Conservation (phyloP, 1,284 basidiomycete genomes). For the Phlebopus sp. region DNA sequence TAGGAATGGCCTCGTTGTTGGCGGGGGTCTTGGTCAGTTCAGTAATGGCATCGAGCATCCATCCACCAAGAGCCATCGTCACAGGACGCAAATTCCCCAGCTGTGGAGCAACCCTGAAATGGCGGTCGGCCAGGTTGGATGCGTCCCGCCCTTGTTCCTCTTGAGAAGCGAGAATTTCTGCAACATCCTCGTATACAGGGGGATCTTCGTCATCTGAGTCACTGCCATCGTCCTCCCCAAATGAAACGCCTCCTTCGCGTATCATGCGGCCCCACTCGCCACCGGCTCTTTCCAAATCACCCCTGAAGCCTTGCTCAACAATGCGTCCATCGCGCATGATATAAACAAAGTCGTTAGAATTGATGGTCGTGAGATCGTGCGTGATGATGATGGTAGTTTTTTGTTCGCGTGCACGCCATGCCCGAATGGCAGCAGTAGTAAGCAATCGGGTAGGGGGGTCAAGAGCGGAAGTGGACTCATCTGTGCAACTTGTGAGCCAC, state of each 20-base stretch:
- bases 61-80: constrained; percentile 49
- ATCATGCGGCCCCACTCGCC: constrained; percentile 60
- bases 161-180: constrained; percentile 39
- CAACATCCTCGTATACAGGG: constrained; percentile 40
- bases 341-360: constrained; percentile 82
- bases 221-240: constrained; percentile 35
- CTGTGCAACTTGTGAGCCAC: constrained; percentile 41
- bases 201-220: constrained; percentile 31
- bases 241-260: constrained; percentile 37
- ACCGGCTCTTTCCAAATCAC: constrained; percentile 57
- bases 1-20: constrained; percentile 2
- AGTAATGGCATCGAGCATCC: constrained; percentile 77
- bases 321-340: constrained; percentile 82
- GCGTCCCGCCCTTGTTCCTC: constrained; percentile 34
- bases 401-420: constrained; percentile 59
- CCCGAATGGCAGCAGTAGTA: constrained; percentile 86
- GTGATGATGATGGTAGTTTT: constrained; percentile 96
- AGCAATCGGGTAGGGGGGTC: constrained; percentile 86
- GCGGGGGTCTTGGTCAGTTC: constrained; percentile 49
- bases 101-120: constrained; percentile 26
- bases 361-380: constrained; percentile 89
- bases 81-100: constrained; percentile 25
- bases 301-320: constrained; percentile 87
- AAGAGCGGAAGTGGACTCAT: constrained; percentile 95
- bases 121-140: constrained; percentile 23